These are phyloP conservation scores for Hylodesmum podocarpum DNA, from an alignment of 306 rosid genomes.

Conservation along the genomic window DNA sequence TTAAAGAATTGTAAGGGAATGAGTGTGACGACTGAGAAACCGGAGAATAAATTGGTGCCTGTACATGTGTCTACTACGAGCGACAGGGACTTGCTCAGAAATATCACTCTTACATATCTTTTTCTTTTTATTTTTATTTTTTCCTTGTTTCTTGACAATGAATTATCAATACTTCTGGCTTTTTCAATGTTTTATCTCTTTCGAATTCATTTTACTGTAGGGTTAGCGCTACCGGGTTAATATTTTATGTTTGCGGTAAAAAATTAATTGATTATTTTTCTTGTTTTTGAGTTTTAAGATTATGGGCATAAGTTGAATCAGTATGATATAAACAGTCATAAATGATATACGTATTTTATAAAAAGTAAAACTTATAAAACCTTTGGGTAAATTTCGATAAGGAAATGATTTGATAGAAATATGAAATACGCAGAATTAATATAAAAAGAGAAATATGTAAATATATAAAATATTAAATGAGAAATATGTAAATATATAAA, in stretches of 20 bases:
- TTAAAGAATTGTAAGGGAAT: neutral
- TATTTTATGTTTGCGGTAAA: neutral
- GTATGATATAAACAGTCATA: no score
- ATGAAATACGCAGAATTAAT: no score
- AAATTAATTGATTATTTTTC: neutral
- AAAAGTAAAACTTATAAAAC: no score
- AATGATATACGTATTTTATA: no score
- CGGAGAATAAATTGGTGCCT: constrained; percentile 28
- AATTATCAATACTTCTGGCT: neutral
- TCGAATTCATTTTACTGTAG: constrained; percentile 7
- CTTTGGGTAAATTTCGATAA: no score
- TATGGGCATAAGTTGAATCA: neutral
- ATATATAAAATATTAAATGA: no score
- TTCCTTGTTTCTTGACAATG: neutral
- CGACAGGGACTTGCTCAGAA: constrained; percentile 20
- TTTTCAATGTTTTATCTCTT: neutral
- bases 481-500: no score
- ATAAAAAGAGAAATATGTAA: no score
- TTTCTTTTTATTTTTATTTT: neutral
- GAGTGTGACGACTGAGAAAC: constrained; percentile 28
- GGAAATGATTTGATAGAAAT: no score
- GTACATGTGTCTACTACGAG: constrained; percentile 28
- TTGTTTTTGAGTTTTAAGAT: neutral
- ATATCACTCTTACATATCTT: neutral
- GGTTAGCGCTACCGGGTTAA: neutral